phyloP scores from a whole-genome alignment of 2,329 filamentous ascomycete species.

The Penicillium frequentans region DNA sequence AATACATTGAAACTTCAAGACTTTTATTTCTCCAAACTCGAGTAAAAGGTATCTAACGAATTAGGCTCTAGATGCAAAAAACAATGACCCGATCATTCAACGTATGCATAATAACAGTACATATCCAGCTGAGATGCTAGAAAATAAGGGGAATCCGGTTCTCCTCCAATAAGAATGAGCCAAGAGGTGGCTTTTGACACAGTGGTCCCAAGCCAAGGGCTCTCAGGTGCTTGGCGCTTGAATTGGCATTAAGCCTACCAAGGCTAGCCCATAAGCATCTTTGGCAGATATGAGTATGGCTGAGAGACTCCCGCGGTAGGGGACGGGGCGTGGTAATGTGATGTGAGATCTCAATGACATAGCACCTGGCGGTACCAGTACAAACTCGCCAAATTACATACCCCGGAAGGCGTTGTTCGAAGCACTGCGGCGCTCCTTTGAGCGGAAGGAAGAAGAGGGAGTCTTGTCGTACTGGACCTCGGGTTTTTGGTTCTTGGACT shows the following conservation, averaged over 20 bases:
- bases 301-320: not conserved
- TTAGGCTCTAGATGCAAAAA: conserved; percentile 19
- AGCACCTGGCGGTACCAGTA: not conserved
- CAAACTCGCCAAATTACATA: conserved; percentile 34
- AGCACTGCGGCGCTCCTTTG: conserved; percentile 50
- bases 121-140: not conserved
- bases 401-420: conserved; percentile 50
- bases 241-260: not conserved
- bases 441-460: conserved; percentile 17
- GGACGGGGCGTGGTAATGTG: not conserved
- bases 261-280: not conserved
- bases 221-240: not conserved
- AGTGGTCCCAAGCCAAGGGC: not conserved
- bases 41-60: conserved; percentile 19
- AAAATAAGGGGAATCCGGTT: not conserved
- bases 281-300: not conserved
- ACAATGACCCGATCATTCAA: conserved; percentile 14
- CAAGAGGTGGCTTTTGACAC: not conserved
- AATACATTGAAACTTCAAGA: conserved; percentile 1
- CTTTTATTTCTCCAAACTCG: conserved; percentile 12
- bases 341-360: not conserved
- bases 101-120: conserved; percentile 13
- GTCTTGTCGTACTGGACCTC: conserved; percentile 20
- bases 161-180: not conserved
- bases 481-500: conserved; percentile 35